Base-by-base conservation (phyloP, 306 rosid genomes). In the Pterocarpus santalinus region DNA sequence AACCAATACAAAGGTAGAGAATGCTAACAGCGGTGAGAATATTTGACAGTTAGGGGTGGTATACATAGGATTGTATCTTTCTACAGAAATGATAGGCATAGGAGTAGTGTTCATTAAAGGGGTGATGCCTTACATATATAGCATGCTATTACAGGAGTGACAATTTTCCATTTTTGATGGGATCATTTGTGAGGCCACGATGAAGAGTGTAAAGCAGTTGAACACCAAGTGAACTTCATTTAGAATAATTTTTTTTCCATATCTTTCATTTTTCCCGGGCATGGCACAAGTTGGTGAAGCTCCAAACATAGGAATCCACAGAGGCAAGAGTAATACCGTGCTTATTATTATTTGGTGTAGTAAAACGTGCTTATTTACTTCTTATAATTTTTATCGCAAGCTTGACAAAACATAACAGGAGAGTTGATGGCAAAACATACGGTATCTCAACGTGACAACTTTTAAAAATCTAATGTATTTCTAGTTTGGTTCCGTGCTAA, bases 11-110 rank as follows among this genome's bases (percentile, higher is more conserved):
- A 55, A 35, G 57, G 52, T 82, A 49, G 15, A 85, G 52, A 22
- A 64, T 80, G 64, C 88, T 66, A 44, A 52, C 74, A 17, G 75
- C 36, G 15, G 75, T n/a, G 30, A 64, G 30, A 58, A 58, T 52
- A 12, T 63, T 72, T 62, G 38, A 58, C 70, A 75, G 65, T 56
- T 78, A 44, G 65, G 69, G 36, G 61, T 70, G 72, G 66, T 75
- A 65, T 78, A 62, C 57, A 68, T 77, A 77, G 79, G 64, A 66
- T 80, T 80, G 72, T 69, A 74, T 73, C 8, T 68, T 16, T 81
- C 63, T 62, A 67, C 63, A 80, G 66, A 55, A 67, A 43, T 55
- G 17, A 78, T 33, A 56, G 39, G 60, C 56, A 39, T 67, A 39
- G 41, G 57, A 51, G 39, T 66, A 51, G 36, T 66, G n/a, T 66